Evolutionary conservation across 257 asterid genomes (phyloP), one percentile per base, ranked within the genome.

Genomic region (Nicotiana paniculata): DNA sequence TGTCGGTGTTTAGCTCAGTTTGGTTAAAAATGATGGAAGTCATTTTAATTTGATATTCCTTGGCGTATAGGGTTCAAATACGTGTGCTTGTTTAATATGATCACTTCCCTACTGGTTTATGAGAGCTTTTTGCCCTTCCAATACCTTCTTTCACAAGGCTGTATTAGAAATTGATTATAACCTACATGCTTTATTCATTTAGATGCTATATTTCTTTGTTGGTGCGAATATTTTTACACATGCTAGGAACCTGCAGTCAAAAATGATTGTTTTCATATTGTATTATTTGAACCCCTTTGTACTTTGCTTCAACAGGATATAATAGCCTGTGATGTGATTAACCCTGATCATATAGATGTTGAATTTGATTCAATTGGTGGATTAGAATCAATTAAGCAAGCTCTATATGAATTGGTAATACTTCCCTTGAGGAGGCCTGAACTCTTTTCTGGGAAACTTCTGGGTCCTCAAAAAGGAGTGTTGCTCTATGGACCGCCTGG

Each of bases 401-500:
- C 94, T 26, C 80, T 96, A 48, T 89, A 87, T 83, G 99, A 96
- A 84, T 82, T 93, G 86, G 98, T 96, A 83, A 96, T 96, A 85
- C 99, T 93, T 85, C 99, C 98, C 0, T 74, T 96, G 33, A 88
- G 87, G 75, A 91, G 99, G 82, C 98, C 99, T 7, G 98, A 96
- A 32, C 92, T 96, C 24, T 96, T 96, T 90, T 84, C 94, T 68
- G 99, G 99, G 83, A 91, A 90, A 89, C 98, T 96, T 85, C 97
- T 96, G 79, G 88, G 95, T 83, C 98, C 97, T 17, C 97, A 94
- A 85, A 96, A 93, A 86, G 98, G 99, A 4, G 98, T 96, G 70
- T 84, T 96, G 93, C 89, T 96, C 26, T 96, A 90, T 79, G 99
- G 99, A 70, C 98, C 98, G 21, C 98, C 99, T 30, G 99, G 99